Base-by-base conservation (phyloP, 139 green algal species). In the Micromonas commoda region DNA sequence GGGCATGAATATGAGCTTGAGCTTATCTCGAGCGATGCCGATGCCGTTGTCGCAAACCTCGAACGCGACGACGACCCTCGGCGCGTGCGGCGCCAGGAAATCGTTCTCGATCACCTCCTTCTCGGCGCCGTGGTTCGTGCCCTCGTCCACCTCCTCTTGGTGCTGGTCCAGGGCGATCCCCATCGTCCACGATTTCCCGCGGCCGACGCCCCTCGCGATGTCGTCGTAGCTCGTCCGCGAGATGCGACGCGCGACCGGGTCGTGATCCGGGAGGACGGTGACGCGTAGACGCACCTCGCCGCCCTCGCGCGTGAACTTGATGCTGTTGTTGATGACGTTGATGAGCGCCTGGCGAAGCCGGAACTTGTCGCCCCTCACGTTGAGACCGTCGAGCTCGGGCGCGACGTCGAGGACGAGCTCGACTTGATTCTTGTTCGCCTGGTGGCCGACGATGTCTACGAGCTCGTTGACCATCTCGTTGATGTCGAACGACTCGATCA, bases 221-320 rank as follows among this genome's bases (percentile, higher is more conserved):
- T n/a, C n/a, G n/a, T n/a, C n/a, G n/a, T n/a, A n/a, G 54, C 0
- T 68, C 60, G 60, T 68, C 60, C 24, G 24, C 60, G 24, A 13
- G 24, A 5, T 68, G 5, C 60, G 60, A n/a, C 52, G 52, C 52
- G 52, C 52, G 52, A n/a, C 52, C 52, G 52, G 52, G 52, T 63
- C 21, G 19, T 63, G 20, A 21, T 63, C 21, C 20, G 52, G 20
- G 21, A 63, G 52, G 19, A n/a, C 26, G 24, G 60, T 24, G 24
- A 73, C 24, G 24, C 5, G 19, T 35, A 96, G 77, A 23, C 92
- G 76, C 0, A 96, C 76, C 69, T 90, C 45, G 45, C 45, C 87
- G 0, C 90, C 91, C 0, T 68, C 6, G 34, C 91, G 84, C 2
- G 91, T 96, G 85, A 96, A 95, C 87, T 96, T 96, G 45, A 94